Conservation (phyloP, 2,329 filamentous ascomycete species). For the Cladorrhinum sp. region DNA sequence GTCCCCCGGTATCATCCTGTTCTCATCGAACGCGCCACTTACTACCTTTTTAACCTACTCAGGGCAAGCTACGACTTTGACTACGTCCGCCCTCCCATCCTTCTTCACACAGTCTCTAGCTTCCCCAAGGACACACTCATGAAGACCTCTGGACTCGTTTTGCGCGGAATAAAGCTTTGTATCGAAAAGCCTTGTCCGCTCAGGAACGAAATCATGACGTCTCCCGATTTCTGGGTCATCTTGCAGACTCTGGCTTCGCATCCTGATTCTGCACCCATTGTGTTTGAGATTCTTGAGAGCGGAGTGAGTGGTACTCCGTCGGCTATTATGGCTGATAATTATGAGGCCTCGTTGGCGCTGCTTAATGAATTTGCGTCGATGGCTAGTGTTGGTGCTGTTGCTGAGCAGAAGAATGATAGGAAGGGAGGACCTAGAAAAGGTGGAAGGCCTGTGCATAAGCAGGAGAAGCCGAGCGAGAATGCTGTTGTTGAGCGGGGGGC, state of each 20-base stretch:
- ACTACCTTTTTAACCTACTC: conserved; percentile 80
- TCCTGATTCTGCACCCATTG: conserved; percentile 67
- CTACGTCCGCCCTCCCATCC: conserved; percentile 85
- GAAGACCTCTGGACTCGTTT: conserved; percentile 70
- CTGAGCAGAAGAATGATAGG: conserved; percentile 66
- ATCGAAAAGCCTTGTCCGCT: conserved; percentile 74
- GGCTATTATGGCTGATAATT: conserved; percentile 91
- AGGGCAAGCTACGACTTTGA: conserved; percentile 85
- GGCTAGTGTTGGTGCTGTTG: conserved; percentile 67
- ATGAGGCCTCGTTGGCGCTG: conserved; percentile 79
- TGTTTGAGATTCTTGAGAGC: conserved; percentile 83
- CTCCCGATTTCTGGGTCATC: conserved; percentile 95
- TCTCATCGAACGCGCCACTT: conserved; percentile 78
- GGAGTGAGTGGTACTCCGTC: conserved; percentile 71
- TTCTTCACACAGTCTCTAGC: conserved; percentile 86
- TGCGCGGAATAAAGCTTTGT: conserved; percentile 77
- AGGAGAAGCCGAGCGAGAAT: conserved; percentile 59
- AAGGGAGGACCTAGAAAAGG: conserved; percentile 32
- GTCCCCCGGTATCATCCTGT: conserved; percentile 75
- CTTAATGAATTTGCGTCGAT: conserved; percentile 88
- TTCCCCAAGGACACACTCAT: conserved; percentile 76
- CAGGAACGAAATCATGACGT: conserved; percentile 89
- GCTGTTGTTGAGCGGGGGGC: conserved; percentile 73
- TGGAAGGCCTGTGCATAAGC: conserved; percentile 46
- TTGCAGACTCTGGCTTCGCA: conserved; percentile 70